Base-by-base conservation (phyloP, 192 early-diverging fungal species). In the Pilaira anomala region DNA sequence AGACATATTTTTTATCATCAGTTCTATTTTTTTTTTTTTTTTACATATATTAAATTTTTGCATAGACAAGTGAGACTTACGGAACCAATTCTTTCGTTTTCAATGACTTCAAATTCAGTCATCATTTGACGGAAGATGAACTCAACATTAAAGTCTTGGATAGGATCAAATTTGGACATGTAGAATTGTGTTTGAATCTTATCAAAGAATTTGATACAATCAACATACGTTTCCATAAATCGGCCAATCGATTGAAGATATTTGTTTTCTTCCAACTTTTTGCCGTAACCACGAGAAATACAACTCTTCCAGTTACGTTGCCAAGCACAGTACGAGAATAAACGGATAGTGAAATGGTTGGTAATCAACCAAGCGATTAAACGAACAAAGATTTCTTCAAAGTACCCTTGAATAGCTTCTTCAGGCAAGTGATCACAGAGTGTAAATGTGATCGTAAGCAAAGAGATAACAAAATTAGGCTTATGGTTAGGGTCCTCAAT, bases 111-210 rank as follows among this genome's bases (percentile, higher is more conserved):
- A 18, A 71, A 61, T 11, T 78, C 40, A 4, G 63, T 56, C 46
- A 71, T 50, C 13, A 70, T 28, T 51, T 75, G 68, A 16, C 73
- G 68, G 52, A 85, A 86, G 9, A 86, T 66, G 52, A 85, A 86
- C 24, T 85, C 83, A 13, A 86, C 11, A 29, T 78, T 78, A 39
- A 76, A 68, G 53, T 85, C 83, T 24, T 59, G 24, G 12, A 72
- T 40, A 9, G 80, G 73, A 64, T 83, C 68, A 63, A 86, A 86
- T 1, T 69, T 62, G 6, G 68, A 58, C 8, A 79, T 57, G 56
- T 78, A 83, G 24, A 76, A 86, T 13, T 67, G 56, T 2, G 66
- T 57, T 39, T 76, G 58, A 16, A 71, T 63, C 65, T 80, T 83
- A 2, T 63, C 65, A 25, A 69, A 55, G 26, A 78, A 71, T 41